Base-by-base conservation (phyloP, 2,329 filamentous ascomycete species). In the Neoarthrinium moseri region DNA sequence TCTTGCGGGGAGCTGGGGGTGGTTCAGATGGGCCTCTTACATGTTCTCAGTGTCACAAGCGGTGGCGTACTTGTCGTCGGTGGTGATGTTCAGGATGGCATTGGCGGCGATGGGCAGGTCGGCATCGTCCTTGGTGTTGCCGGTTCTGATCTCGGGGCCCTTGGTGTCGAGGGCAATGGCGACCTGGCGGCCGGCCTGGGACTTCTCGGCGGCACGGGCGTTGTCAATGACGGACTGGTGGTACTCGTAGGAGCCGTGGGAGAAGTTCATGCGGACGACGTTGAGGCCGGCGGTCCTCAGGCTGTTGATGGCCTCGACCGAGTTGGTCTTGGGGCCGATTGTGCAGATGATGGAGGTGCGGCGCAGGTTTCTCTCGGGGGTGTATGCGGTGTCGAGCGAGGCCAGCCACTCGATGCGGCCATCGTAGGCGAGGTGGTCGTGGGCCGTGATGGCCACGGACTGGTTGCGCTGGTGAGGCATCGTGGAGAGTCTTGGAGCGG, bases 251-350 rank as follows among this genome's bases (percentile, higher is more conserved):
- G 85, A 86, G 63, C 89, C 89, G 73, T 95, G 89, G 56, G 88
- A 96, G 71, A 97, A 97, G 87, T 99, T 99, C 94, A 99, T 99
- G 76, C 94, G 92, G 59, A 97, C 94, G 58, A 99, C 91, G 74
- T 97, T 97, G 63, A 97, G 86, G 73, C 94, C 94, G 56, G 86
- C 87, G 65, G 80, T 81, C 70, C 92, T 89, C 62, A 99, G 88
- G 69, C 85, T 81, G 75, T 97, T 97, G 77, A 99, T 95, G 72
- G 91, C 91, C 77, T 96, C 89, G 48, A 91, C 86, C 29, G 90
- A 95, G 81, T 99, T 99, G 61, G 94, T 99, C 86, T 97, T 99
- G 67, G 94, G 94, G 53, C 94, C 94, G 68, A 99, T 97, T 62
- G 94, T 97, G 78, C 92, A 91, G 73, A 99, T 96, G 77, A 99